Conservation (phyloP, 805 yeast species). For the Starmerella sirachaensis region DNA sequence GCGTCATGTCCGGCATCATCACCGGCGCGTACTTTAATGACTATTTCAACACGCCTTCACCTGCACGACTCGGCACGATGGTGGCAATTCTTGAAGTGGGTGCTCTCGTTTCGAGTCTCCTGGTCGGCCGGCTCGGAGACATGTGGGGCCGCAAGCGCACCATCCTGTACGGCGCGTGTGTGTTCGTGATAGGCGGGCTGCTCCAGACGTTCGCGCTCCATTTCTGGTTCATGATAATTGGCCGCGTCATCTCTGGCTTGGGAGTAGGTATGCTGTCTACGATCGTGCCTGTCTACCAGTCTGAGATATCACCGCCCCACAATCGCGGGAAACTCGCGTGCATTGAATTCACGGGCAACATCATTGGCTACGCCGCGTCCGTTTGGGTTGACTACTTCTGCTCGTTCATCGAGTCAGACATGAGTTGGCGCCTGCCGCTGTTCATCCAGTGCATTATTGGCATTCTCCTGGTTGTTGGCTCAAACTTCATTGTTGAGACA, state of each 20-base stretch:
- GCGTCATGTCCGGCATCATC: constrained; percentile 79
- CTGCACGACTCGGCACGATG: constrained; percentile 70
- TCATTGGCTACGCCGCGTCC: constrained; percentile 65
- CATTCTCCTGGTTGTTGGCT: constrained; percentile 52
- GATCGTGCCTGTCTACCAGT: constrained; percentile 77
- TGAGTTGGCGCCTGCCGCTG: constrained; percentile 71
- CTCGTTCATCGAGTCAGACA: constrained; percentile 47
- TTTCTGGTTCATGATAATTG: constrained; percentile 50
- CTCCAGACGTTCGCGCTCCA: constrained; percentile 52
- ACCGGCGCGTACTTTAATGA: constrained; percentile 58
- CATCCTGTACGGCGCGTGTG: constrained; percentile 63
- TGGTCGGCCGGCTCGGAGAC: constrained; percentile 69
- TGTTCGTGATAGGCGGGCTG: constrained; percentile 68
- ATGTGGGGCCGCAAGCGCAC: constrained; percentile 67
- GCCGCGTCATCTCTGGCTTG: constrained; percentile 68
- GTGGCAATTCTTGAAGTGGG: constrained; percentile 84
- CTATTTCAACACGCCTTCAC: constrained; percentile 61
- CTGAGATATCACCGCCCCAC: constrained; percentile 79
- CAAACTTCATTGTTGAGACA: constrained; percentile 69
- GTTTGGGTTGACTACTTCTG: constrained; percentile 81
- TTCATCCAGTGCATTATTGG: constrained; percentile 70
- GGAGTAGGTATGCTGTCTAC: constrained; percentile 79
- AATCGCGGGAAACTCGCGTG: constrained; percentile 78
- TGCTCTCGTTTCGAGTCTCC: constrained; percentile 66
- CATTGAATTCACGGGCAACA: constrained; percentile 78